phyloP scores from a whole-genome alignment of 2,329 filamentous ascomycete genomes.

The Alternaria sp. region DNA sequence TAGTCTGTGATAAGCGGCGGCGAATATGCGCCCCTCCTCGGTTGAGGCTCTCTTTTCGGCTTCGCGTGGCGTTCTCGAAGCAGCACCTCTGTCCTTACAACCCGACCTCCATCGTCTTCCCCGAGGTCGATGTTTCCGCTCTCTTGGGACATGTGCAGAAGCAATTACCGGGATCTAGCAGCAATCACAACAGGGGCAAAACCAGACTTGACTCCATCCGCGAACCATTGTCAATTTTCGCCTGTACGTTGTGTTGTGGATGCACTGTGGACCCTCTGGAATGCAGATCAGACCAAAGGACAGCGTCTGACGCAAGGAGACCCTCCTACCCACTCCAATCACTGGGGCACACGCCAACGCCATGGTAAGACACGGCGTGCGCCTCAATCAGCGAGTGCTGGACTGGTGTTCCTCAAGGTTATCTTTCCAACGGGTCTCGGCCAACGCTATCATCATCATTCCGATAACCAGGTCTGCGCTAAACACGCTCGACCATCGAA shows the following conservation, averaged over 20 bases:
- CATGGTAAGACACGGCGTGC: conserved; percentile 22
- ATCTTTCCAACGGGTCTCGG: conserved; percentile 23
- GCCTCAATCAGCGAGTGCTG: conserved; percentile 20
- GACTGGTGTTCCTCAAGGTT: conserved; percentile 25
- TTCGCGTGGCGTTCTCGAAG: conserved; percentile 43
- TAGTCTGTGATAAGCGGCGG: conserved; percentile 48
- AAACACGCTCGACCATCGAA: conserved; percentile 19
- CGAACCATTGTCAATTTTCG: background rate
- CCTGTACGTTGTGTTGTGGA: background rate
- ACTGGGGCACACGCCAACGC: conserved; percentile 15
- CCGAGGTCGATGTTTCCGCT: conserved; percentile 26
- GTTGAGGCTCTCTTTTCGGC: conserved; percentile 42
- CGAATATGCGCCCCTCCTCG: conserved; percentile 46
- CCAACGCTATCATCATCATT: conserved; percentile 19
- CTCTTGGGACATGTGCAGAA: conserved; percentile 9
- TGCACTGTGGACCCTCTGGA: conserved; percentile 13
- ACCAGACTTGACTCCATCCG: background rate
- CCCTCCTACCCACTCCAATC: conserved; percentile 13
- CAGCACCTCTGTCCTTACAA: conserved; percentile 24
- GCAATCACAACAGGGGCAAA: background rate
- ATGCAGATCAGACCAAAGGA: conserved; percentile 24
- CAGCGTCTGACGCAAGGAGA: conserved; percentile 17
- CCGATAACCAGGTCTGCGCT: conserved; percentile 39
- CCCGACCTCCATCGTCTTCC: conserved; percentile 38
- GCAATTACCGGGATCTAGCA: background rate